Percentiles rank a stretch among this genome's conserved stretches.
Evolutionary conservation across 345 rosid genomes (phyloP).

Genomic region (Trapa bicornis): DNA sequence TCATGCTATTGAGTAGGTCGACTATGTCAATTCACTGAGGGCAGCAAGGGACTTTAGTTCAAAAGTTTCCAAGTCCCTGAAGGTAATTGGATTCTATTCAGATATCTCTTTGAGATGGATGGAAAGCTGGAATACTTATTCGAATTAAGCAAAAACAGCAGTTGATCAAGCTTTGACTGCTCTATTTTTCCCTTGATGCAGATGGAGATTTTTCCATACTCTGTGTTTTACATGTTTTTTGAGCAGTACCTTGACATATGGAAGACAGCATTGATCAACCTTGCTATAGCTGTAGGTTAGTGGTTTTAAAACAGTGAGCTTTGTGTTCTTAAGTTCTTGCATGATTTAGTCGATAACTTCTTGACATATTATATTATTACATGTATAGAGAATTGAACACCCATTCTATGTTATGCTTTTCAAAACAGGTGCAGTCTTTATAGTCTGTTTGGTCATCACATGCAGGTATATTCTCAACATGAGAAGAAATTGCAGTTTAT

Average conservation of each 20-base stretch:
- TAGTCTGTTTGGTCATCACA: conserved; percentile 77
- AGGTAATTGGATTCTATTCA: conserved; percentile 28
- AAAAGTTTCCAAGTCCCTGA: conserved; percentile 60
- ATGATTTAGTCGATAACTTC: neutral
- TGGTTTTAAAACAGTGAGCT: conserved; percentile 8
- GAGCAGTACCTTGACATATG: conserved; percentile 98
- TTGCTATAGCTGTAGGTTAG: conserved; percentile 89
- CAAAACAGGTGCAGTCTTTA: conserved; percentile 64
- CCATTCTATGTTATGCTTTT: conserved; percentile 9
- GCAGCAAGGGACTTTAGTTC: conserved; percentile 82
- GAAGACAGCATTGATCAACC: conserved; percentile 87
- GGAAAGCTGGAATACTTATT: neutral
- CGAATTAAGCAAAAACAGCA: neutral
- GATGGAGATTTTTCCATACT: conserved; percentile 95
- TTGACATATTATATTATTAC: neutral
- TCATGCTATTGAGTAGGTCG: conserved; percentile 33
- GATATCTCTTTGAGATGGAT: neutral
- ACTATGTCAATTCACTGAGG: conserved; percentile 81
- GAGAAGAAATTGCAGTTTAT: neutral
- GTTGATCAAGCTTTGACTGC: neutral
- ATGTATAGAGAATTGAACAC: neutral
- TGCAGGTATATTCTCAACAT: conserved; percentile 47
- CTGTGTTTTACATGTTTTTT: conserved; percentile 95
- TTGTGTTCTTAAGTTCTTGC: neutral
- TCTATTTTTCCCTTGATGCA: conserved; percentile 21